These are phyloP conservation scores for Thielaviopsis musarum DNA, from an alignment of 2,329 filamentous ascomycete species.

Conservation along the genomic window DNA sequence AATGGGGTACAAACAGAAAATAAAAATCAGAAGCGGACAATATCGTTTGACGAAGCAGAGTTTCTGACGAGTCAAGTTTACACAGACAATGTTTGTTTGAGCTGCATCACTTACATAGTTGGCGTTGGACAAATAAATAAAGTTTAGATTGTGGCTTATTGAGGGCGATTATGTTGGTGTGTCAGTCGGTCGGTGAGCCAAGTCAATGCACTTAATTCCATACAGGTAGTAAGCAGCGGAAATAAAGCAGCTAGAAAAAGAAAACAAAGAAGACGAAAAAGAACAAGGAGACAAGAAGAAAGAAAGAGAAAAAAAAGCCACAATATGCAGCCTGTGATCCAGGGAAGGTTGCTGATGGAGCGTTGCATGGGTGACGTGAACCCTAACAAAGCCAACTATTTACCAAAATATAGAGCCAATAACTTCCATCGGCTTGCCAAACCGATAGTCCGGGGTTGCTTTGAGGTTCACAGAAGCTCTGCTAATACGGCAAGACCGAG, in stretches of 20 bases:
- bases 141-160: not conserved
- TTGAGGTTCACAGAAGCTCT: not conserved
- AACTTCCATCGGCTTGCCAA: not conserved
- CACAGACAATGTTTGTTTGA: no score
- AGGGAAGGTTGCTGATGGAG: not conserved
- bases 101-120: not conserved
- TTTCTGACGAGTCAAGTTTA: no score
- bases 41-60: no score
- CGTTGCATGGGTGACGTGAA: not conserved
- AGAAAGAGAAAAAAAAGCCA: not conserved
- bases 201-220: not conserved
- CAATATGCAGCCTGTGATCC: not conserved
- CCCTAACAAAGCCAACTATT: not conserved
- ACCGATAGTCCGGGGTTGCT: not conserved
- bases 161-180: no score
- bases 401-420: not conserved
- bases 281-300: not conserved
- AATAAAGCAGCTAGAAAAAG: not conserved
- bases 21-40: no score
- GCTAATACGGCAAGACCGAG: not conserved
- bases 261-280: not conserved
- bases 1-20: no score
- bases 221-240: not conserved
- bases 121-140: not conserved
- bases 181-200: not conserved